Evolutionary conservation across 83 land plant genomes (phyloP), one percentile per base, ranked within the genome.

Genomic region (Thuja plicata): DNA sequence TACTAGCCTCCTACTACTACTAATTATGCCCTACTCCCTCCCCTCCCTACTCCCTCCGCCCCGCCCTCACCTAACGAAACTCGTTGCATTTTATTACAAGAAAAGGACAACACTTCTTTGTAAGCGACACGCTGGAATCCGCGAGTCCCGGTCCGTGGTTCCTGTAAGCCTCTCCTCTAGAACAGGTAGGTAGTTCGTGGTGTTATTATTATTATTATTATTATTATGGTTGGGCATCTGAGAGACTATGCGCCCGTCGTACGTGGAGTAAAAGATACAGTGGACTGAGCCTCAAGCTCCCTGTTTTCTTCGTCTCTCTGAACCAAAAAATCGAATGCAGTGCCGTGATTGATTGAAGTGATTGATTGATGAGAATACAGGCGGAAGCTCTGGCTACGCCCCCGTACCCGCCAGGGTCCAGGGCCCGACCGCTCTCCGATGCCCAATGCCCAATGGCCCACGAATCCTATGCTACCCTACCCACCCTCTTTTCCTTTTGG

Each of bases 301-400:
- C 10, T 46, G 10, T 38, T 79, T 21, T 27, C 40, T 79, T n/a
- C n/a, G n/a, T n/a, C n/a, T n/a, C n/a, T n/a, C n/a, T n/a, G n/a
- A n/a, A n/a, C n/a, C n/a, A n/a, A 4, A 84, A 3, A 84, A 48
- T 84, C 57, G 86, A 48, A n/a, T 84, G 35, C 57, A 24, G 86
- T 84, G 57, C 86, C 55, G 37, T 83, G 55, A 81, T 81, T 82
- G 84, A 82, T 82, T 82, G 83, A 79, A 81, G 43, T 45, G 54
- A 82, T 79, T 45, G 60, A 48, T 48, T 35, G 82, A 79, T 27
- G 73, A 27, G n/a, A 24, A 62, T 24, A 52, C 17, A 50, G 55
- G 60, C 86, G 86, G 43, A 48, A 48, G 86, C 86, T 15, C 57
- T 48, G 86, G 19, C 86, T 50, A 12, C 57, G 86, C 37, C 55